These are phyloP conservation scores for Amaranthus hypochondriacus DNA, from an alignment of 148 eudicot genomes.

Conservation along the genomic window DNA sequence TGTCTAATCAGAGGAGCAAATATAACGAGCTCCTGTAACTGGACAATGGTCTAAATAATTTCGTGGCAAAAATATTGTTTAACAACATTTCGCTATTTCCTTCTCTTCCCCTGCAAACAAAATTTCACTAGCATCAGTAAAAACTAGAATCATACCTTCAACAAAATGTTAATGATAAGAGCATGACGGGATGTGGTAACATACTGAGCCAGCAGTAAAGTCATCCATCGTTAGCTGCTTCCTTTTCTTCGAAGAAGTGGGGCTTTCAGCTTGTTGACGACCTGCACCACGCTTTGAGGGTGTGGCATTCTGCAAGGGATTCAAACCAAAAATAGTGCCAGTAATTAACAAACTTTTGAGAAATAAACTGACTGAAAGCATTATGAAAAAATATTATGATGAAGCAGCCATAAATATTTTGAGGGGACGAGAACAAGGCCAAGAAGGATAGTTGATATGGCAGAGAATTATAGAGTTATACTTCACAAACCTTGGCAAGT, in stretches of 20 bases:
- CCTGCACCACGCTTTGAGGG: conserved; percentile 66
- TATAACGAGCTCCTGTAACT: neutral
- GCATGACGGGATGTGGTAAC: neutral
- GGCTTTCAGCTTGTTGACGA: conserved; percentile 72
- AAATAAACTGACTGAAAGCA: too few relatives aligned
- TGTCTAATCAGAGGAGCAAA: neutral
- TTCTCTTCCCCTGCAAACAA: conserved; percentile 55
- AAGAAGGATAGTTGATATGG: neutral
- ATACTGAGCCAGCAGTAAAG: conserved; percentile 46
- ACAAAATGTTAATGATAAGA: neutral
- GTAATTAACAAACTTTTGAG: neutral
- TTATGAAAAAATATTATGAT: neutral
- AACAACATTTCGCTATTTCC: conserved; percentile 26
- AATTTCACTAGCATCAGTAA: neutral
- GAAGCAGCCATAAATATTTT: too few relatives aligned
- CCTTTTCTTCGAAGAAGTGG: conserved; percentile 60
- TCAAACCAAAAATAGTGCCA: neutral
- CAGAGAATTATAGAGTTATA: neutral
- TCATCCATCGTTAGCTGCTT: conserved; percentile 71
- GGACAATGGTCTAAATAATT: neutral
- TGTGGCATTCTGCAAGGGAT: conserved; percentile 38
- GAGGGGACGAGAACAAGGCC: too few relatives aligned
- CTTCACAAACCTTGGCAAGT: conserved; percentile 71
- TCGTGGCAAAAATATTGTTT: neutral
- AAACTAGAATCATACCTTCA: neutral